A percentile compares a stretch with the other conserved stretches of the same genome.
Conservation (phyloP, 2,329 filamentous ascomycete species). For the Alternaria consortialis region DNA sequence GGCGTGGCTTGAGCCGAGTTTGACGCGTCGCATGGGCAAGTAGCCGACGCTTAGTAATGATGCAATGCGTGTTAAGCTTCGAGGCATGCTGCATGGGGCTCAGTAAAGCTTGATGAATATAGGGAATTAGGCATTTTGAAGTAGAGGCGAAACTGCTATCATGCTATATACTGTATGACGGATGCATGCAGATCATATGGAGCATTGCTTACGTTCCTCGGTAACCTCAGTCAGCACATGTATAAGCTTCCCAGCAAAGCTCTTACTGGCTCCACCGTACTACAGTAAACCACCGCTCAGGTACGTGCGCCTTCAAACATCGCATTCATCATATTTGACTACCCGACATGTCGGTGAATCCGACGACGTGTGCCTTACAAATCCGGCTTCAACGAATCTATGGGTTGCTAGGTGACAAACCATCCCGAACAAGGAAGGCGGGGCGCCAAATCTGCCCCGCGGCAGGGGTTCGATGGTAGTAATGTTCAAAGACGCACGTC, state of each 20-base stretch:
- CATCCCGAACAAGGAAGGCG: constrained; percentile 23
- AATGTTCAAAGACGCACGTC: constrained; percentile 25
- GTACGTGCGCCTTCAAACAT: neutral
- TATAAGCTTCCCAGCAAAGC: constrained; percentile 1
- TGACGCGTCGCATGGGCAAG: neutral
- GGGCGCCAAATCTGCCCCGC: constrained; percentile 27
- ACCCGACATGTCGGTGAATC: constrained; percentile 1
- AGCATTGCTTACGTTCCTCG: constrained; percentile 6
- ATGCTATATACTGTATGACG: neutral
- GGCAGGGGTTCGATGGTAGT: constrained; percentile 10
- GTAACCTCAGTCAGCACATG: constrained; percentile 15
- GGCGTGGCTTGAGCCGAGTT: constrained; percentile 11
- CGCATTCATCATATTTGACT: neutral
- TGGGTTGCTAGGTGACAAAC: constrained; percentile 10
- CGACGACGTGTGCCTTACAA: constrained; percentile 30
- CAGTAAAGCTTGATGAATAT: neutral
- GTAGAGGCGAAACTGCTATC: neutral
- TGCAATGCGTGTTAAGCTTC: neutral
- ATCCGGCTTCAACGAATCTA: constrained; percentile 19
- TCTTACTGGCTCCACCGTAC: constrained; percentile 1
- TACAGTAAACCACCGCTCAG: neutral
- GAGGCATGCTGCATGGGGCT: neutral
- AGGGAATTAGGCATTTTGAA: neutral
- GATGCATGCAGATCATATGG: neutral
- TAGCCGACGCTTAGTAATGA: constrained; percentile 15